A percentile compares a stretch with the other conserved stretches of the same genome.
Evolutionary conservation across 148 eudicot genomes (phyloP).

Genomic region (Rheum nobile): DNA sequence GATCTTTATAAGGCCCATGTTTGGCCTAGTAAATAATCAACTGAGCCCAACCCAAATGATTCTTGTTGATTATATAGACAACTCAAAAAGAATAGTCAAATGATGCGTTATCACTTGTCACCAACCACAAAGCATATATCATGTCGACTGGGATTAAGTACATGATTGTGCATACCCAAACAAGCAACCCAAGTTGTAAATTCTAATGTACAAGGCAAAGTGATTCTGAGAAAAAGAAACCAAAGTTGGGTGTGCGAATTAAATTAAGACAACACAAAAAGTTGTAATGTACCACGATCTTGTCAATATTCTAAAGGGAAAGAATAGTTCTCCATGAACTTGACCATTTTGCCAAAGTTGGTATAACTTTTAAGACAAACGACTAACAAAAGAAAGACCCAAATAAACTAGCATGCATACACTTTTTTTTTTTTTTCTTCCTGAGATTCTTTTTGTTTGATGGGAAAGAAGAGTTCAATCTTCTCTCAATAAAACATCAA

Average conservation of each 20-base stretch:
- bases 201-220: background rate
- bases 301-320: slow-evolving; percentile 8
- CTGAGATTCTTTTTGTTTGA: background rate
- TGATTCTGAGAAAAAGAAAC: background rate
- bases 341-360: slow-evolving; percentile 8
- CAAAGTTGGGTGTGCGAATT: background rate
- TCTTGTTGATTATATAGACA: background rate
- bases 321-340: background rate
- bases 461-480: background rate
- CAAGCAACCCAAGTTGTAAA: slow-evolving; percentile 1
- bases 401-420: background rate
- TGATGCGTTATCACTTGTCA: background rate
- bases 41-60: background rate
- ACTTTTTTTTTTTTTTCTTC: background rate
- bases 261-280: background rate
- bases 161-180: background rate
- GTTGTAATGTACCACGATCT: background rate
- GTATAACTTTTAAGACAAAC: background rate
- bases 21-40: background rate
- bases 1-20: background rate
- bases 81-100: background rate
- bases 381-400: background rate
- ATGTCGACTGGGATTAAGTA: background rate
- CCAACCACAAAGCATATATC: background rate
- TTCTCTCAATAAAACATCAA: background rate